phyloP scores from a whole-genome alignment of 2,329 filamentous ascomycete species.

The Fusarium nanum region DNA sequence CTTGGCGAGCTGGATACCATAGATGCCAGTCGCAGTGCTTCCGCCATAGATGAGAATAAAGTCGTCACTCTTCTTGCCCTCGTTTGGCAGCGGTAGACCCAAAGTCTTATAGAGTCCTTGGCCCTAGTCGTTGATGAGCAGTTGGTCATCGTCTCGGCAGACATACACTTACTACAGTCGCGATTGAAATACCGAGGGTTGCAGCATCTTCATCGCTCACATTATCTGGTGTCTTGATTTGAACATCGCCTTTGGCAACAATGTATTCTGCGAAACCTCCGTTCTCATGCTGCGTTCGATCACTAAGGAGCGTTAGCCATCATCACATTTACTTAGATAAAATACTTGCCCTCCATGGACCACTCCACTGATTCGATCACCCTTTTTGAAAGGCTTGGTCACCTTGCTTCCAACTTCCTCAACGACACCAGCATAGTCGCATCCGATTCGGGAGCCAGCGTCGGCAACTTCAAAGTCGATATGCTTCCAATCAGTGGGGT shows the following conservation, averaged over 20 bases:
- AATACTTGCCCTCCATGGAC: conserved; percentile 20
- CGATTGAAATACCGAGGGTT: conserved; percentile 57
- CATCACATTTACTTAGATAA: neutral
- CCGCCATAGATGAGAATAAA: conserved; percentile 58
- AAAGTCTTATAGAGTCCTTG: conserved; percentile 62
- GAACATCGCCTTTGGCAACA: conserved; percentile 54
- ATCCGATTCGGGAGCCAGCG: conserved; percentile 49
- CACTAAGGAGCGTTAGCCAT: neutral
- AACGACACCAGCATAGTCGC: conserved; percentile 62
- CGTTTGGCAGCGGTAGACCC: conserved; percentile 58
- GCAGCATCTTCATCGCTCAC: conserved; percentile 58
- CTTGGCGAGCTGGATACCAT: conserved; percentile 58
- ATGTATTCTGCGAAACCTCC: conserved; percentile 58
- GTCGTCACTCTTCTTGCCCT: conserved; percentile 51
- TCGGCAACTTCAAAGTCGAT: conserved; percentile 33
- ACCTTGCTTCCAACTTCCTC: conserved; percentile 58
- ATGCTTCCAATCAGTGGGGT: conserved; percentile 52
- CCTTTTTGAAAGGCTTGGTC: conserved; percentile 54
- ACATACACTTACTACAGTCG: conserved; percentile 45
- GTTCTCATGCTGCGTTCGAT: conserved; percentile 31
- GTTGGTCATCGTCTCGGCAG: too few relatives aligned
- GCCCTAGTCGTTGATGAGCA: conserved; percentile 32
- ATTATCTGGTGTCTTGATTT: conserved; percentile 57
- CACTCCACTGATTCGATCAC: conserved; percentile 57
- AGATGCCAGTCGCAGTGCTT: conserved; percentile 67